Base-by-base conservation (phyloP, 2,329 filamentous ascomycete genomes). In the Trichoderma asperellum region DNA sequence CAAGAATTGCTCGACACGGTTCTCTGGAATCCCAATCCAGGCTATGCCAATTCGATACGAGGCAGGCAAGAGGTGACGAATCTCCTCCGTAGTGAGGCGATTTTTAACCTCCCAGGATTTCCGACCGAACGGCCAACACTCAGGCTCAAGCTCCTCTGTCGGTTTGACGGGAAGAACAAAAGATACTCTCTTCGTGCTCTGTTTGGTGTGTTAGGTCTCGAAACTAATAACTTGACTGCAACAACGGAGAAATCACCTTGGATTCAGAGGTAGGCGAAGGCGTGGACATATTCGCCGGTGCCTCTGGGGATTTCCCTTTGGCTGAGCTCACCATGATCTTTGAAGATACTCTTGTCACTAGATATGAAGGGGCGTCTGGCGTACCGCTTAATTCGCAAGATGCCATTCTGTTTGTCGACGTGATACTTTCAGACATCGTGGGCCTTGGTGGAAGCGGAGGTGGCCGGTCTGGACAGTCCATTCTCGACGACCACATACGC, bases 21-120 rank as follows among this genome's bases (percentile, higher is more conserved):
- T 18, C 27, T 63, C n/a, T 6, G 63, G 53, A 27, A 37, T 2
- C 5, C 37, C 57, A 27, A 68, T 4, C 47, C 35, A 59, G 18
- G 58, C 61, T 12, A 27, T 21, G 6, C 43, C 60, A 16, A 34
- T 40, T 24, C 68, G 52, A 34, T 57, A 70, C 3, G 64, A 59
- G 1, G 58, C 64, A 24, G 64, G 63, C 16, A 70, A 18, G 8
- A 61, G 24, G 5, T 24, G 5, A 16, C 43, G 32, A 1, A 68
- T 24, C 11, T 56, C 34, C 10, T 35, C 47, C 5, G 18, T 8
- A 10, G 34, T 56, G 34, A 64, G 61, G 4, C 18, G 10, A 11
- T 8, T 1, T 8, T 2, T 14, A 24, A 10, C n/a, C 10, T 21
- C 11, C 12, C 21, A 7, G 47, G 47, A 10, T 21, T 34, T 14